A percentile compares a stretch with the other conserved stretches of the same genome.
These are phyloP conservation scores for Somion occarium DNA, from an alignment of 1,284 basidiomycete genomes.

Conservation along the genomic window DNA sequence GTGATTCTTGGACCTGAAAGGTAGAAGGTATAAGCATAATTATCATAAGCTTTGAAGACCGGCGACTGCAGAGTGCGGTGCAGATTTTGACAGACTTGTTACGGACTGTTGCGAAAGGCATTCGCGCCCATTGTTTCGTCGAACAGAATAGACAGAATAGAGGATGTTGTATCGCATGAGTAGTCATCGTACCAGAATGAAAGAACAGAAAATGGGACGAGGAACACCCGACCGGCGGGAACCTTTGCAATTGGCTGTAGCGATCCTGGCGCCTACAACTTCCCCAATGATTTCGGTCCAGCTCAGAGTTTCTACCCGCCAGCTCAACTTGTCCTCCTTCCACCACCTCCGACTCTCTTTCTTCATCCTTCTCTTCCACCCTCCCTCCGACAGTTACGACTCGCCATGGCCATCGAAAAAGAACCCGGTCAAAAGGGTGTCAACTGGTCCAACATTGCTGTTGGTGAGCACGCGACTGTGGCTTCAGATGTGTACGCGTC, in stretches of 20 bases:
- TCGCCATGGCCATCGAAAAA: conserved; percentile 69
- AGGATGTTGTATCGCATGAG: too few species aligned
- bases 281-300: conserved; percentile 6
- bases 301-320: background rate
- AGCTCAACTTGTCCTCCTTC: conserved; percentile 4
- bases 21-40: too few species aligned
- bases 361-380: conserved; percentile 19
- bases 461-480: conserved; percentile 59
- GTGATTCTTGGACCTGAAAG: too few species aligned
- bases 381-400: conserved; percentile 15
- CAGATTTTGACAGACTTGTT: too few species aligned
- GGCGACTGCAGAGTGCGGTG: too few species aligned
- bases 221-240: background rate
- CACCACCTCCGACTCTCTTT: background rate
- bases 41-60: too few species aligned
- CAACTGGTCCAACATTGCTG: conserved; percentile 98
- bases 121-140: too few species aligned
- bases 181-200: background rate
- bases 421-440: conserved; percentile 92
- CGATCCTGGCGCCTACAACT: conserved; percentile 1
- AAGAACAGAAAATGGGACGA: conserved; percentile 1
- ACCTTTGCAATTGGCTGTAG: background rate
- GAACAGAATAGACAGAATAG: too few species aligned
- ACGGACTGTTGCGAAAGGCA: too few species aligned
- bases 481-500: conserved; percentile 16